These are phyloP conservation scores for Melaleuca quinquenervia DNA, from an alignment of 345 rosid genomes.

Conservation along the genomic window DNA sequence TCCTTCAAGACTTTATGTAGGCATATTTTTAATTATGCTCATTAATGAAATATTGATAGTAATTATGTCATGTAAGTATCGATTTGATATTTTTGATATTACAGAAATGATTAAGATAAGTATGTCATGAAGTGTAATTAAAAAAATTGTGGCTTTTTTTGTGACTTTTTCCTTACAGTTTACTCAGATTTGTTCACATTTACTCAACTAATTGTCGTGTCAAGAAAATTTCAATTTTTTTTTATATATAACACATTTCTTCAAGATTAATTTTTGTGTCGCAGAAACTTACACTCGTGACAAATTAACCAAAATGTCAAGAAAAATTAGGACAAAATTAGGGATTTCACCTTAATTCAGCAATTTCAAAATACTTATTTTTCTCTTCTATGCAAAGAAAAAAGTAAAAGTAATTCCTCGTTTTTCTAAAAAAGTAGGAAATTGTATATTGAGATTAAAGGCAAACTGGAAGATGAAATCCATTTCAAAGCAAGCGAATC, in stretches of 20 bases:
- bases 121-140: no score
- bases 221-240: neutral
- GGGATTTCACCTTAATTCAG: neutral
- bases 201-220: no score
- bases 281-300: no score
- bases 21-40: no score
- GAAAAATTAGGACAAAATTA: neutral
- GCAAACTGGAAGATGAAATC: neutral
- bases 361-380: neutral
- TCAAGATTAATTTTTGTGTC: neutral
- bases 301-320: neutral
- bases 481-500: neutral
- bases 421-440: neutral
- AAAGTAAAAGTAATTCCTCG: neutral
- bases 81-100: no score
- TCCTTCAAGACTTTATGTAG: no score
- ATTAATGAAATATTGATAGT: no score
- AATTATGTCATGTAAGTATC: no score
- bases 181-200: neutral
- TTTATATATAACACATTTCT: neutral
- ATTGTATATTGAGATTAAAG: neutral
- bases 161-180: neutral
- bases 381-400: neutral
- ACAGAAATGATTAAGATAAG: no score
- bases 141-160: no score